A percentile compares a stretch with the other conserved stretches of the same genome.
phyloP scores from a whole-genome alignment of 2,329 filamentous ascomycete species.

The Neofusicoccum kwambonambiense region DNA sequence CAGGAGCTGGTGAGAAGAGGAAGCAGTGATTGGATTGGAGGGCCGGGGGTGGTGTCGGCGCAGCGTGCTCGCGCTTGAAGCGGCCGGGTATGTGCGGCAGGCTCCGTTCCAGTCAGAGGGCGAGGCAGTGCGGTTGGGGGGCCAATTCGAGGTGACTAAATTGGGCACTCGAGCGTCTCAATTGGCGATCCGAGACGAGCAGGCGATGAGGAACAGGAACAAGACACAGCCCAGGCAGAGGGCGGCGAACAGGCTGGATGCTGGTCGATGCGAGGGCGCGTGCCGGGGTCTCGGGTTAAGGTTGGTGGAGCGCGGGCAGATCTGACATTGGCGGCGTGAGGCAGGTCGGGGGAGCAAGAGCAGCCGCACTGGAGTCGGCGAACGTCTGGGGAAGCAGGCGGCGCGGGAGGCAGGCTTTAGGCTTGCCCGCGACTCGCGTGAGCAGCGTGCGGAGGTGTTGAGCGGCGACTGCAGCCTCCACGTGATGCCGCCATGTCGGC shows the following conservation, averaged over 20 bases:
- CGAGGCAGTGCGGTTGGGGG: no score
- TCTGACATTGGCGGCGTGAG: neutral
- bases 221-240: no score
- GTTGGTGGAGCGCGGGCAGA: neutral
- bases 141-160: no score
- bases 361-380: neutral
- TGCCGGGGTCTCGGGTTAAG: neutral
- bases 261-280: slow-evolving; percentile 3
- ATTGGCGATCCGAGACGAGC: no score
- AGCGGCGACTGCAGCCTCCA: neutral
- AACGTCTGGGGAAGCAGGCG: neutral
- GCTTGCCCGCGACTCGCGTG: slow-evolving; percentile 1
- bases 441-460: slow-evolving; percentile 10
- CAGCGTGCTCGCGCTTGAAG: neutral
- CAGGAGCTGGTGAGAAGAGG: neutral
- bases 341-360: neutral
- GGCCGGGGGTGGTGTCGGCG: neutral
- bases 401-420: neutral
- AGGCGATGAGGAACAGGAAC: no score
- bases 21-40: neutral
- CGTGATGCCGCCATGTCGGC: neutral
- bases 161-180: no score
- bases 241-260: neutral
- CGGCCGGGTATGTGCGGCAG: neutral
- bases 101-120: no score